Evolutionary conservation across 1,284 basidiomycete species (phyloP).

Genomic region (Entoloma clypeatum): DNA sequence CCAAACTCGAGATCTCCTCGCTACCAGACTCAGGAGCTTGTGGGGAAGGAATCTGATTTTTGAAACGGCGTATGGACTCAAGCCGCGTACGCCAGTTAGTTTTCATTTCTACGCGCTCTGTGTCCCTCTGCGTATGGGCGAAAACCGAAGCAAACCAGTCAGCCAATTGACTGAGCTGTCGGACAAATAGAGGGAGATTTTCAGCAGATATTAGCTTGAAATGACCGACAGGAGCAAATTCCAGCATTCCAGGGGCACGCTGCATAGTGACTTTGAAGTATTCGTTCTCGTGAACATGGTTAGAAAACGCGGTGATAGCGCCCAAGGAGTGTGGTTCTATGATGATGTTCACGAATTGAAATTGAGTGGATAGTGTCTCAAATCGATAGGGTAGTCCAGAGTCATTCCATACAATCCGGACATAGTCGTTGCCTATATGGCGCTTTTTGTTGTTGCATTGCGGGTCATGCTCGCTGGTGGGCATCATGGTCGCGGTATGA

Average conservation of each 20-base stretch:
- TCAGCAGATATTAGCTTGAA: conserved; percentile 91
- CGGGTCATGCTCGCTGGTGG: conserved; percentile 63
- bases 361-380: conserved; percentile 88
- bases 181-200: conserved; percentile 77
- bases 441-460: conserved; percentile 82
- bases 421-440: conserved; percentile 93
- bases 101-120: conserved; percentile 70
- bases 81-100: conserved; percentile 87
- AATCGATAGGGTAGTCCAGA: conserved; percentile 85
- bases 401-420: conserved; percentile 98
- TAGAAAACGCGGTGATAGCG: conserved; percentile 75
- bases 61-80: conserved; percentile 68
- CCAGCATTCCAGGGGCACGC: conserved; percentile 81
- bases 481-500: conserved; percentile 98
- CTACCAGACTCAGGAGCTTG: conserved; percentile 21
- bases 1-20: conserved; percentile 44
- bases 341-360: conserved; percentile 98
- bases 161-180: conserved; percentile 81
- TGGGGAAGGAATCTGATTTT: conserved; percentile 31
- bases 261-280: conserved; percentile 93
- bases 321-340: conserved; percentile 91
- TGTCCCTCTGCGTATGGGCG: conserved; percentile 68
- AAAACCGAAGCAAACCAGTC: conserved; percentile 89
- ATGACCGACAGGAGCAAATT: conserved; percentile 86
- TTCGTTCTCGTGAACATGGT: conserved; percentile 78